Conservation (phyloP, 192 early-diverging fungal species). For the Coemansia aciculifera region DNA sequence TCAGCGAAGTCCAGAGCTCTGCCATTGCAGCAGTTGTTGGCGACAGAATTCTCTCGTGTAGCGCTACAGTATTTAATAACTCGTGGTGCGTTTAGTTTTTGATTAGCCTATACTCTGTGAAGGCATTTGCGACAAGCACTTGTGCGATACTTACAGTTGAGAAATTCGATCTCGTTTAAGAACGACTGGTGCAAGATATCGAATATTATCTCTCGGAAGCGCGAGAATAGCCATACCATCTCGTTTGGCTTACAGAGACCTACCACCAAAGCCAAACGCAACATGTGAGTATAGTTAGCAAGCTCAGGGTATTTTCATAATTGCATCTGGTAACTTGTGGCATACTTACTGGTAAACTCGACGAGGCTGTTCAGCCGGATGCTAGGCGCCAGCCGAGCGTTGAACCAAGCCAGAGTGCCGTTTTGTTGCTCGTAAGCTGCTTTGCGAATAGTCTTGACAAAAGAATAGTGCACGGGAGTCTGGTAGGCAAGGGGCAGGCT, state of each 20-base stretch:
- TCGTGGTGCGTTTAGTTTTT: not conserved
- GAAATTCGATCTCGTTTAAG: constrained; percentile 17
- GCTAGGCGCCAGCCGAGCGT: constrained; percentile 9
- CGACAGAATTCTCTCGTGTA: constrained; percentile 41
- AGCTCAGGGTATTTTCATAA: not conserved
- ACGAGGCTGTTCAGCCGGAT: constrained; percentile 19
- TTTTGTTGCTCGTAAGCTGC: constrained; percentile 8
- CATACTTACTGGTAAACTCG: constrained; percentile 24
- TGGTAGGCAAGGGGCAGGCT: constrained; percentile 34
- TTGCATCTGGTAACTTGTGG: not conserved
- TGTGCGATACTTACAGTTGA: constrained; percentile 40
- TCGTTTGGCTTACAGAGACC: constrained; percentile 31
- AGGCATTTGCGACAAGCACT: not conserved
- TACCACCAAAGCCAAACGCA: not conserved
- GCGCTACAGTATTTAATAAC: constrained; percentile 14
- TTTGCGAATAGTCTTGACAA: constrained; percentile 25
- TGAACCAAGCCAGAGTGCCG: constrained; percentile 35
- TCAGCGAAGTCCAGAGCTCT: constrained; percentile 28
- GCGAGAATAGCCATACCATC: constrained; percentile 34
- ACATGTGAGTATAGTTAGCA: not conserved
- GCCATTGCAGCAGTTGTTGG: constrained; percentile 15
- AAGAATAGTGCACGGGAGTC: constrained; percentile 8
- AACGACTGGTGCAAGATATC: constrained; percentile 27
- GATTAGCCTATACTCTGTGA: not conserved
- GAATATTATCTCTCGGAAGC: constrained; percentile 36